Evolutionary conservation across 352 stramenopile species (phyloP).

Genomic region (Pelagophyceae sp.): DNA sequence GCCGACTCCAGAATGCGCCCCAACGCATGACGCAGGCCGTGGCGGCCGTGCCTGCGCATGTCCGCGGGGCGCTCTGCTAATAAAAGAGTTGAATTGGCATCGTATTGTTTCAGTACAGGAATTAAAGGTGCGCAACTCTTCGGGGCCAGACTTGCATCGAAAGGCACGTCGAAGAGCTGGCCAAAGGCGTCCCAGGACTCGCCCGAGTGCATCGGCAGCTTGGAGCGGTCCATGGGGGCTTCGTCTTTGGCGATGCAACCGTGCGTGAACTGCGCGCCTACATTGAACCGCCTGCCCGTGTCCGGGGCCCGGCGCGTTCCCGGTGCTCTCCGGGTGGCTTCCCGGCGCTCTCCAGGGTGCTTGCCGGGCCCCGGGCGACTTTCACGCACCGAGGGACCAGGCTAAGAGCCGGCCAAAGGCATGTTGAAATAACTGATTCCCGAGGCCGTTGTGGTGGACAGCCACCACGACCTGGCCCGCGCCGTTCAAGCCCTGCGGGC

Average conservation of each 20-base stretch:
- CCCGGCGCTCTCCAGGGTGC: too few species aligned
- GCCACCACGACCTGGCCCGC: not conserved
- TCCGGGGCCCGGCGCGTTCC: too few species aligned
- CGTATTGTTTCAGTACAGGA: not conserved
- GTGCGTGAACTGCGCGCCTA: not conserved
- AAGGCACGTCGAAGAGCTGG: not conserved
- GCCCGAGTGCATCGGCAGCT: not conserved
- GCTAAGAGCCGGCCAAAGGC: not conserved
- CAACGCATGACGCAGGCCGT: not conserved
- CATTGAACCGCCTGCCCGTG: too few species aligned
- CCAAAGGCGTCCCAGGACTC: not conserved
- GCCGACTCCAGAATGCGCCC: not conserved
- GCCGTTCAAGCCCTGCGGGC: not conserved
- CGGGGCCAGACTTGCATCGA: not conserved
- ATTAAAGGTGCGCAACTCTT: not conserved
- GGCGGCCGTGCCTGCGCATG: not conserved
- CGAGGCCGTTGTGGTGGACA: slow-evolving; percentile 19
- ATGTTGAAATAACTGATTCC: slow-evolving; percentile 8
- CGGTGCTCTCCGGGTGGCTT: too few species aligned
- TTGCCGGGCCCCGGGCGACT: too few species aligned
- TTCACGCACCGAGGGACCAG: not conserved
- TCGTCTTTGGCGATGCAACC: not conserved
- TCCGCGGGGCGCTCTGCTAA: slow-evolving; percentile 4
- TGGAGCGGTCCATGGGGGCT: not conserved
- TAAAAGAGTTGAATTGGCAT: not conserved